Base-by-base conservation (phyloP, 2,329 filamentous ascomycete genomes). In the Intubia oerlemansii region DNA sequence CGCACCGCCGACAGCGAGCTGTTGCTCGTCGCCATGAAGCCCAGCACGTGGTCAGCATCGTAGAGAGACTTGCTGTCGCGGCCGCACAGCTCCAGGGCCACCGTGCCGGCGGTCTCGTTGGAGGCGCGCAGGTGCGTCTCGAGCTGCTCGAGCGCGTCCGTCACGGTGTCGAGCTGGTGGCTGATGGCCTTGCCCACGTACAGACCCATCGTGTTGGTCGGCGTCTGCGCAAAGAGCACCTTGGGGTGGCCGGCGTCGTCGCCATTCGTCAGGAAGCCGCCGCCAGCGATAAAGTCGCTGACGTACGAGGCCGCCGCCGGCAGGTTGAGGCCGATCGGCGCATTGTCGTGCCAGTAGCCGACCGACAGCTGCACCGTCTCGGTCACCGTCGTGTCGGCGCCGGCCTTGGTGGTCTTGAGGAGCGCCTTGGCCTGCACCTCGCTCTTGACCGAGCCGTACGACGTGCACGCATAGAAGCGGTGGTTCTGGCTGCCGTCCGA, bases 41-140 rank as follows among this genome's bases (percentile, higher is more conserved):
- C 48, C 35, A 52, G 47, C 17, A 41, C 41, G 32, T 50, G 50
- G 5, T 39, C 34, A 24, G 38, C 41, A 28, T 44, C 42, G 30
- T 42, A 44, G 30, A n/a, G n/a, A n/a, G n/a, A n/a, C n/a, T n/a
- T n/a, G n/a, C n/a, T n/a, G n/a, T 31, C 32, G 2, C 41, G 27
- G 7, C 38, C 39, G 32, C 49, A 53, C 24, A 52, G 45, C 39
- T 53, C 48, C 39, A 52, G 47, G 16, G 45, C 47, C 28, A 51
- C 22, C 25, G 36, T 44, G 2, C 39, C 39, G 14, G 42, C 38
- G n/a, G 38, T 34, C 27, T 41, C 32, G 19, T 43, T 31, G 28
- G 42, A 31, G 5, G 33, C 34, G 17, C 34, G 32, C 12, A 44
- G 34, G 22, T 35, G 39, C 24, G 44, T 32, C 26, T 47, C 29